Evolutionary conservation across 2,329 filamentous ascomycete species (phyloP).

Genomic region (Cladosporium halotolerans): DNA sequence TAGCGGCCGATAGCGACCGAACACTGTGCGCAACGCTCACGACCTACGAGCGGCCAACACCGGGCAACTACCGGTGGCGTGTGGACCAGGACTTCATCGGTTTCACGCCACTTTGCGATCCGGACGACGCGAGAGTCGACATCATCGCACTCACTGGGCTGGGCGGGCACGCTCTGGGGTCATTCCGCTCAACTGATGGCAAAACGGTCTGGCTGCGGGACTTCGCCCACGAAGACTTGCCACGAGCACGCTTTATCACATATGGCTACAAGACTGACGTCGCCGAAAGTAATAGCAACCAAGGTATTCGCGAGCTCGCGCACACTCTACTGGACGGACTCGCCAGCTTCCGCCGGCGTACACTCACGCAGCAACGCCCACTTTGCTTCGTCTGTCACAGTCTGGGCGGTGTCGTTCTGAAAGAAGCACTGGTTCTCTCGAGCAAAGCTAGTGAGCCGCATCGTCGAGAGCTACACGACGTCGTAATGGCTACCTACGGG

Average conservation of each 20-base stretch:
- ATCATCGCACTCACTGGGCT: constrained; percentile 11
- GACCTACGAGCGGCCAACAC: not conserved
- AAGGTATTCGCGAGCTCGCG: not conserved
- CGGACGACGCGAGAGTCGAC: constrained; percentile 2
- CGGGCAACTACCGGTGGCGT: not conserved
- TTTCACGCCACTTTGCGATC: constrained; percentile 10
- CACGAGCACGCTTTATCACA: not conserved
- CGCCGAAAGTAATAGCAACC: not conserved
- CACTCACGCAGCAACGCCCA: not conserved
- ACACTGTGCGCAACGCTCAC: constrained; percentile 9
- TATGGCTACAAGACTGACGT: constrained; percentile 4
- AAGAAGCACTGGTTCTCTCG: not conserved
- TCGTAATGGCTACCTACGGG: not conserved
- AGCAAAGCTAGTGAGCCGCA: not conserved
- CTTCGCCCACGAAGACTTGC: not conserved
- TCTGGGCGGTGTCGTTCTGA: not conserved
- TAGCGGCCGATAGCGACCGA: not conserved
- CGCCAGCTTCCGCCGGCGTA: not conserved
- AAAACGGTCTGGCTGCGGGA: constrained; percentile 1
- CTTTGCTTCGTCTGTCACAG: constrained; percentile 1
- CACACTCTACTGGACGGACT: not conserved
- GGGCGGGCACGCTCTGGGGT: constrained; percentile 9
- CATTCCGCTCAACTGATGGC: constrained; percentile 2
- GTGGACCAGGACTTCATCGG: constrained; percentile 8
- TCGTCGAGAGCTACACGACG: not conserved